phyloP scores from a whole-genome alignment of 106 monocot species.

The Alisma plantagoaquatica region DNA sequence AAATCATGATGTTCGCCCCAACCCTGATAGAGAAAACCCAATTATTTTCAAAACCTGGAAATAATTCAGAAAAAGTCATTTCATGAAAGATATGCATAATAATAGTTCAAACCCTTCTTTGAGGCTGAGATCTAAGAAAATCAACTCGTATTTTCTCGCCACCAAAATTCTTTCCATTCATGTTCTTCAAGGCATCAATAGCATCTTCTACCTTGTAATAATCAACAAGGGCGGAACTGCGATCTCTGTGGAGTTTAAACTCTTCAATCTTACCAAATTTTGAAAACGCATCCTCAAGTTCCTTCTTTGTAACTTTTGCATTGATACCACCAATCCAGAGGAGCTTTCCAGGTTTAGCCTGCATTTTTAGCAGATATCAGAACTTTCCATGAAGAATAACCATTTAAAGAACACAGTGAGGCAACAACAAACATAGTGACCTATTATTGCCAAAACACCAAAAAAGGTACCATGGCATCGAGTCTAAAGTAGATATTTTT shows the following conservation, averaged over 20 bases:
- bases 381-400: no score
- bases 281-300: constrained; percentile 64
- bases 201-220: constrained; percentile 71
- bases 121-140: constrained; percentile 52
- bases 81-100: neutral
- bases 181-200: constrained; percentile 62
- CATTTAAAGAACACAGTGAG: no score
- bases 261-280: constrained; percentile 88
- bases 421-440: no score
- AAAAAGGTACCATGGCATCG: no score
- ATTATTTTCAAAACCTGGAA: no score
- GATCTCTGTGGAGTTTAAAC: constrained; percentile 38
- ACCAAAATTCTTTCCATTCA: constrained; percentile 65
- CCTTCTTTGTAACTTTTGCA: constrained; percentile 42
- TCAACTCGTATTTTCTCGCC: constrained; percentile 80
- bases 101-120: constrained; percentile 35
- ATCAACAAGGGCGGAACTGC: constrained; percentile 72
- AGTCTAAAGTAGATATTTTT: no score
- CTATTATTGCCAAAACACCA: no score
- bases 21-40: no score
- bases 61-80: neutral
- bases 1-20: no score
- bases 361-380: constrained; percentile 1
- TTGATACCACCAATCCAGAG: constrained; percentile 93
- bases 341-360: constrained; percentile 78